Base-by-base conservation (phyloP, 352 stramenopile genomes). In the Phytophthora sansomeana region DNA sequence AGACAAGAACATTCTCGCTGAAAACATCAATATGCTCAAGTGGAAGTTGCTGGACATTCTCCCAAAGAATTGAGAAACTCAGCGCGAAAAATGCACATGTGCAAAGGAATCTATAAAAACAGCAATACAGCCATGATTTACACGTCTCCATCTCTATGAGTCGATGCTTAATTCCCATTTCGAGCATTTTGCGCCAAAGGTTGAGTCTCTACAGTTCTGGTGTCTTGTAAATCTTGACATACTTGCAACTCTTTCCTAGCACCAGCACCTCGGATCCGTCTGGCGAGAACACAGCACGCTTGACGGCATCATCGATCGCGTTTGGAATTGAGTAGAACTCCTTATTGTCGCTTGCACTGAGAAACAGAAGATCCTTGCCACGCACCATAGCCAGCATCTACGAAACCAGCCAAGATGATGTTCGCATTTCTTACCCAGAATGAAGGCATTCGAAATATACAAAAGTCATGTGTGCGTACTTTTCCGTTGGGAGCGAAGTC, bases 1-100 rank as follows among this genome's bases (percentile, higher is more conserved):
- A 28, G 86, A 95, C 64, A 83, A 83, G 48, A 62, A 62, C 41
- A 90, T 95, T 57, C 57, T 95, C 13, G 52, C 72, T 1, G 81
- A 87, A 59, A 91, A 85, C 46, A 79, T 92, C 36, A 65, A 81
- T 26, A 80, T 89, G 74, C 76, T 93, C 56, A 87, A 95, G 63
- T 88, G 80, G 77, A 82, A 84, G 46, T 58, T 91, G 33, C 66
- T 90, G 14, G 75, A 83, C 16, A 71, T 90, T 42, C 69, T 91
- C 7, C 75, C 75, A 2, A 63, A 79, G 62, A 65, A 69, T 41
- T 72, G 55, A 24, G 21, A 24, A 24, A 24, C 1, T 24, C 3
- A 24, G 21, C 21, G 21, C 21, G 21, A 24, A 24, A 24, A 24
- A 24, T 24, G 21, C 21, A 3, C 21, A 67, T 63, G 32, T 32